These are phyloP conservation scores for Buxus sempervirens DNA, from an alignment of 164 flowering plant genomes.

Conservation along the genomic window DNA sequence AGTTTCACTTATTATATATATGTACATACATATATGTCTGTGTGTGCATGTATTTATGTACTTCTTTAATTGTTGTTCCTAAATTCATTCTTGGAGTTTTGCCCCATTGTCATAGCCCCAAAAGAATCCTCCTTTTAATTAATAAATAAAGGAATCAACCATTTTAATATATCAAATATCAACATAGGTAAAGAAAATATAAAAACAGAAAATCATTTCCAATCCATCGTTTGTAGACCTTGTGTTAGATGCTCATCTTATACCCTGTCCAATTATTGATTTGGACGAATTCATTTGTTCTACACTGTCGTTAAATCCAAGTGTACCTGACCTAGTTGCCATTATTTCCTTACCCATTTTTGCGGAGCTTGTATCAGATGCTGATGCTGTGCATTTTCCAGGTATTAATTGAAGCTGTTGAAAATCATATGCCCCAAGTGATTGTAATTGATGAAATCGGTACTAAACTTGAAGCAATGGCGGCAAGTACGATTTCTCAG, in stretches of 20 bases:
- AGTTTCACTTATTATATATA: no score
- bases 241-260: not conserved
- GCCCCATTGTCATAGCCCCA: no score
- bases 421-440: slow-evolving; percentile 98
- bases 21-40: no score
- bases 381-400: slow-evolving; percentile 19
- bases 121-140: no score
- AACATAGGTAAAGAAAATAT: no score
- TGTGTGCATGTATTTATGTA: no score
- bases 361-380: not conserved
- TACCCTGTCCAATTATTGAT: slow-evolving; percentile 49
- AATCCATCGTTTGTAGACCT: not conserved
- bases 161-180: no score
- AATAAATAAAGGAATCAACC: no score
- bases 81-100: no score
- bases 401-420: slow-evolving; percentile 96
- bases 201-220: not conserved
- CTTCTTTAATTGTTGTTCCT: no score
- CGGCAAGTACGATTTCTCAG: slow-evolving; percentile 96
- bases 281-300: not conserved
- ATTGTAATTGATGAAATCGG: slow-evolving; percentile 98
- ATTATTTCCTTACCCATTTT: not conserved
- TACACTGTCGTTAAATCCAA: not conserved
- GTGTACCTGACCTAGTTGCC: not conserved
- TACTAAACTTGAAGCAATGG: slow-evolving; percentile 95